A percentile compares a stretch with the other conserved stretches of the same genome.
Evolutionary conservation across 306 rosid genomes (phyloP).

Genomic region (Prunus mume): DNA sequence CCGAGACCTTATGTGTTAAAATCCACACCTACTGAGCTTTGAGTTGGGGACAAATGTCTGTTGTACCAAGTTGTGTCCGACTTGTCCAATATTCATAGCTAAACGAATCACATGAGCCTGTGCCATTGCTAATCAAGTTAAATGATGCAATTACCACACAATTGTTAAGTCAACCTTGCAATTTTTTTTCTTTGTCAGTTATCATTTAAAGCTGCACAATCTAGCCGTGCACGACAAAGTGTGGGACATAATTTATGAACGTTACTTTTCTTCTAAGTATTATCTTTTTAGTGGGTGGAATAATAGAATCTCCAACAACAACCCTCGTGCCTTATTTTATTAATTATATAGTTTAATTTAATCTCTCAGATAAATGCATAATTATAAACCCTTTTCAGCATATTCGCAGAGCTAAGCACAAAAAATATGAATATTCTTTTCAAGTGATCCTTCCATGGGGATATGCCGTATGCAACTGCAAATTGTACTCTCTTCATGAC

Average conservation of each 20-base stretch:
- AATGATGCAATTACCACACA: background rate
- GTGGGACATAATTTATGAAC: background rate
- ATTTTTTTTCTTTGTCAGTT: background rate
- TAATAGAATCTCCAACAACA: background rate
- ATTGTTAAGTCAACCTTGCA: background rate
- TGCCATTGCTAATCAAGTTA: background rate
- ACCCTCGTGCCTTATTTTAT: background rate
- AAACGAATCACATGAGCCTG: background rate
- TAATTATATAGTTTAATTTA: background rate
- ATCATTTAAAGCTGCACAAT: background rate
- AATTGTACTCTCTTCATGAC: background rate
- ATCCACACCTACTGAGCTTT: too few species aligned
- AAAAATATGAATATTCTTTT: slow-evolving; percentile 69
- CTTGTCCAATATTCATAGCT: background rate
- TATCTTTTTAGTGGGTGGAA: background rate
- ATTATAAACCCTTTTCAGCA: slow-evolving; percentile 36
- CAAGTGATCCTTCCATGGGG: slow-evolving; percentile 23
- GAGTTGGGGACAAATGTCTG: too few species aligned
- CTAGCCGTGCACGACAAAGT: slow-evolving; percentile 23
- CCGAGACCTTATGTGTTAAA: too few species aligned
- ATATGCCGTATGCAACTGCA: slow-evolving; percentile 34
- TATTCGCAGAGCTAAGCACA: slow-evolving; percentile 51
- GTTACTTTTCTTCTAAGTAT: background rate
- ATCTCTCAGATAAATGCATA: background rate
- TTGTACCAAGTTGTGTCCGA: background rate